A percentile compares a stretch with the other conserved stretches of the same genome.
phyloP scores from a whole-genome alignment of 2,329 filamentous ascomycete genomes.

The Trichoderma asperellum region DNA sequence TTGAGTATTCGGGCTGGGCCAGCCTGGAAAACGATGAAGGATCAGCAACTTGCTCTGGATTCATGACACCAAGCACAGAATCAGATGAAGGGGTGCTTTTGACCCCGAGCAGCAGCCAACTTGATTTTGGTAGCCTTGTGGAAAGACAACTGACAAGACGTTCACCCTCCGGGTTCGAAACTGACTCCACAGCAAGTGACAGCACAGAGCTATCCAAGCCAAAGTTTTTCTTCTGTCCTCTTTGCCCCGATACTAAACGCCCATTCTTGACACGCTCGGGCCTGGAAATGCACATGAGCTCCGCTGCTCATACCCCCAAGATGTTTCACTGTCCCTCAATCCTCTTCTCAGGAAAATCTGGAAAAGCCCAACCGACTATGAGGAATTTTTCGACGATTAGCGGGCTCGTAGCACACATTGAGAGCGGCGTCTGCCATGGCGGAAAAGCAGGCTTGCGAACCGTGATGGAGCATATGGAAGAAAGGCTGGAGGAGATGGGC shows the following conservation, averaged over 20 bases:
- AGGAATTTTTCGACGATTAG: conserved; percentile 28
- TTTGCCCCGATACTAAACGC: not conserved
- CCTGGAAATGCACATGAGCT: not conserved
- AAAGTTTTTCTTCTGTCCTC: not conserved
- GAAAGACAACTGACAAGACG: not conserved
- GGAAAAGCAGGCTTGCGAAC: not conserved
- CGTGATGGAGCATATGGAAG: conserved; percentile 16
- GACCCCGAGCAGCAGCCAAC: conserved; percentile 7
- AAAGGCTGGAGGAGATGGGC: conserved; percentile 3
- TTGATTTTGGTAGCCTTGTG: not conserved
- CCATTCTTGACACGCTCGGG: not conserved
- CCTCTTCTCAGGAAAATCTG: not conserved
- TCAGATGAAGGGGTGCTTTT: not conserved
- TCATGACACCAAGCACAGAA: conserved; percentile 17
- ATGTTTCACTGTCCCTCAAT: conserved; percentile 17
- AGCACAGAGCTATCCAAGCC: not conserved
- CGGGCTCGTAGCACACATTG: conserved; percentile 30
- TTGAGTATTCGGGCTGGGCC: not conserved
- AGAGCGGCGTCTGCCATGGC: conserved; percentile 28
- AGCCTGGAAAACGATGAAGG: not conserved
- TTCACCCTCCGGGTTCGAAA: not conserved
- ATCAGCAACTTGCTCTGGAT: not conserved
- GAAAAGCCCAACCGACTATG: not conserved
- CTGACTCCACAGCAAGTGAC: not conserved
- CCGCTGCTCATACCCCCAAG: conserved; percentile 2